Evolutionary conservation across 2,329 filamentous ascomycete genomes (phyloP).

Genomic region (Mariannaea elegans): DNA sequence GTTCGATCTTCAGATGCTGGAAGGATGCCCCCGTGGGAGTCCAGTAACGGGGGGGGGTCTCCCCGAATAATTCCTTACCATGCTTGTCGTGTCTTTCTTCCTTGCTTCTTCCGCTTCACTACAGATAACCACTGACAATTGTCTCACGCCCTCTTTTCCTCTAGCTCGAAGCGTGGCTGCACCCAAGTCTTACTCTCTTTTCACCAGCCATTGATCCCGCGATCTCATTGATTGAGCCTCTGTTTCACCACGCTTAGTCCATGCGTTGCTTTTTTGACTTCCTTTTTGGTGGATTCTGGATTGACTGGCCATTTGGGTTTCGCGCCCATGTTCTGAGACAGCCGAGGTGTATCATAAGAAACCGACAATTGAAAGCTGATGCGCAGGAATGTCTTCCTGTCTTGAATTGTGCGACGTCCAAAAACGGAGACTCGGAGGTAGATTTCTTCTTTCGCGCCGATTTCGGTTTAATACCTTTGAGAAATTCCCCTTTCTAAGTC

Average conservation of each 20-base stretch:
- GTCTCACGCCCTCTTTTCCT: too few species aligned
- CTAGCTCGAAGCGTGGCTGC: background rate
- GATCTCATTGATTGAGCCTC: background rate
- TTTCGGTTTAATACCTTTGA: background rate
- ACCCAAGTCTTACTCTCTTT: conserved; percentile 7
- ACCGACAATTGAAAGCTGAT: background rate
- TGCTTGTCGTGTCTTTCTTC: too few species aligned
- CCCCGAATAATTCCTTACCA: too few species aligned
- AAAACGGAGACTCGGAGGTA: background rate
- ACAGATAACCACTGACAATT: too few species aligned
- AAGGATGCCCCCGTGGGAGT: background rate
- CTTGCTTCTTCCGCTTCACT: background rate
- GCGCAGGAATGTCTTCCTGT: conserved; percentile 1
- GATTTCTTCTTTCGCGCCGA: background rate
- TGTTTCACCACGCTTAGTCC: conserved; percentile 10
- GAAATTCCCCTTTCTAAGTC: background rate
- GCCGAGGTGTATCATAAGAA: background rate
- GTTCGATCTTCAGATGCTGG: conserved; percentile 3
- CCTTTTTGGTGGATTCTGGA: background rate
- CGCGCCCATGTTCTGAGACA: conserved; percentile 6
- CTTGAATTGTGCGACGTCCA: background rate
- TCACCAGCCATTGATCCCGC: conserved; percentile 5
- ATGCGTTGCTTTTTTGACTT: background rate
- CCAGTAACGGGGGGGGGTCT: background rate
- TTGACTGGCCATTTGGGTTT: background rate